Evolutionary conservation across 257 asterid genomes (phyloP), one percentile per base, ranked within the genome.

Genomic region (Solanum rostratum): DNA sequence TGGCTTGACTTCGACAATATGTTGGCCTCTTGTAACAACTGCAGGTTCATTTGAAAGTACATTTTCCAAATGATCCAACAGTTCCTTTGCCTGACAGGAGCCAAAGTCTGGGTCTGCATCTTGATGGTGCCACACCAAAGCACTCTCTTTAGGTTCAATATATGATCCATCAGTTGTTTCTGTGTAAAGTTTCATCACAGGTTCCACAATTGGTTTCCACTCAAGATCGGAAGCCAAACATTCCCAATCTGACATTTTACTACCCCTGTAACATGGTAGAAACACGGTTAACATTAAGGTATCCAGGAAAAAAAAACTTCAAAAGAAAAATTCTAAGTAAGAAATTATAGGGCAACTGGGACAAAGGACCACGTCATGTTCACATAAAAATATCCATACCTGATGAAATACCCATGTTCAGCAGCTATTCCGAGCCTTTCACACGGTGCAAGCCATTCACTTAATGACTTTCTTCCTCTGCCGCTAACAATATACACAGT

Each of bases 41-140:
- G 95, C 98, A 73, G 98, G 98, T 90, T 95, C 98, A 86, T 95
- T 95, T 63, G 97, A 90, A 76, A 95, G 94, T 13, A 93, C 98
- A 88, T 82, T 95, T 87, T 95, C 98, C 86, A 95, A 82, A 88
- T 95, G 98, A 88, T 85, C 94, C 87, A 94, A 84, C 52, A 95
- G 87, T 88, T 95, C 98, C 89, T 92, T 93, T 33, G 98, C 90
- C 86, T 95, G 98, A 89, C 98, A 95, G 81, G 97, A 92, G 24
- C 98, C 98, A 16, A 95, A 95, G 87, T 95, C 99, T 1, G 92
- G 93, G 88, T 92, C 99, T 49, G 98, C 97, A 80, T 92, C 91
- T 69, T 90, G 91, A 86, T 93, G 95, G 86, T 95, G 98, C 99
- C 99, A 95, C 88, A 95, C 99, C 84, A 93, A 80, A n/a, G 97